Evolutionary conservation across 2,329 filamentous ascomycete genomes (phyloP), one percentile per base, ranked within the genome.

Genomic region (Beauveria varroae): DNA sequence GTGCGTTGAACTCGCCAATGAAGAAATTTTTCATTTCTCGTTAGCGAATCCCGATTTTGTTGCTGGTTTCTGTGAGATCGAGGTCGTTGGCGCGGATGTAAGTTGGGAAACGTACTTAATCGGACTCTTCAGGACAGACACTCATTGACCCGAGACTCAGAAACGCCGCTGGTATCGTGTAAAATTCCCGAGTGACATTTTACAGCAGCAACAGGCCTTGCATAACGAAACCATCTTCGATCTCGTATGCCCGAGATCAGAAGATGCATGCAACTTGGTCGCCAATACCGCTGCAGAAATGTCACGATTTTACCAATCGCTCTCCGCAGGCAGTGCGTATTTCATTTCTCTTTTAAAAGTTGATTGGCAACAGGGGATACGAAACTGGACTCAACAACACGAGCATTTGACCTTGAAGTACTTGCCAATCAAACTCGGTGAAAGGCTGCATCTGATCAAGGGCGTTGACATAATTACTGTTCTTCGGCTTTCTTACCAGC

Each of bases 401-500:
- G 41, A 16, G 26, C 9, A 26, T 24, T 22, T 20, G 20, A 28
- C 8, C 16, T 49, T 18, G 9, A 41, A 30, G 6, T 22, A 7
- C 14, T 41, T 41, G 4, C 28, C 20, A 50, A 49, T 6, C 8
- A 30, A 34, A 2, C 24, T 52, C 9, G 40, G 10, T 16, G 40
- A 6, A 47, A 41, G 47, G 24, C 20, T 41, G 7, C 47, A n/a
- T 47, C 20, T 62, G 40, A 24, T 20, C 9, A 37, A 50, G 18
- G 34, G 47, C 14, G 46, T 40, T 6, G 20, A 53, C 10, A 41
- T 40, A 6, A 34, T 57, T 9, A 7, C 43, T 4, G 9, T 7
- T 40, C 40, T 58, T 3, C 54, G 40, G 7, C 14, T 53, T 5
- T 47, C 22, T 12, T 62, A 57, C 22, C 79, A 83, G 60, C 71